Evolutionary conservation across 805 yeast genomes (phyloP).

Genomic region (Lachancea sp.): DNA sequence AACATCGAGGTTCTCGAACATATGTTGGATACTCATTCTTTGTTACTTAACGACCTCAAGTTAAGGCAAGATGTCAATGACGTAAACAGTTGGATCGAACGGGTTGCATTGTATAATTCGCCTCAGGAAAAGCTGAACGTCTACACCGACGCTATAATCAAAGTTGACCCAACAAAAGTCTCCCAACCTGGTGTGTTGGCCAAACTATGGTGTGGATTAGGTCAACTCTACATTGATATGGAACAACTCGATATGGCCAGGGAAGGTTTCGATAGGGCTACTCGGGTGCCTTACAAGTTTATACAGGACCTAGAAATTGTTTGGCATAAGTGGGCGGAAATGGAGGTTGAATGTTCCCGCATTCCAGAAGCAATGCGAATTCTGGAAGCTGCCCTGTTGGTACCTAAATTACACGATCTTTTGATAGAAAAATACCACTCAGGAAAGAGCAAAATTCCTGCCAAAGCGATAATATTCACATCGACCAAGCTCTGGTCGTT

Average conservation of each 20-base stretch:
- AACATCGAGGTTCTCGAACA: conserved; percentile 44
- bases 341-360: conserved; percentile 47
- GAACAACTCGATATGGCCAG: conserved; percentile 55
- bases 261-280: conserved; percentile 54
- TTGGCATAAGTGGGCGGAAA: conserved; percentile 72
- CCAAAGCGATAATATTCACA: conserved; percentile 55
- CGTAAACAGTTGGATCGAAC: conserved; percentile 61
- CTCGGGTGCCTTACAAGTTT: conserved; percentile 60
- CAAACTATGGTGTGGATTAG: conserved; percentile 65
- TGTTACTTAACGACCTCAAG: conserved; percentile 60
- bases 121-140: conserved; percentile 37
- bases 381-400: conserved; percentile 37
- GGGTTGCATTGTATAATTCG: conserved; percentile 43
- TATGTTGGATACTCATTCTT: conserved; percentile 49
- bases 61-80: conserved; percentile 56
- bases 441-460: conserved; percentile 32
- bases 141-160: conserved; percentile 58
- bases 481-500: conserved; percentile 64
- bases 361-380: conserved; percentile 40
- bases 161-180: conserved; percentile 54
- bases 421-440: conserved; percentile 17
- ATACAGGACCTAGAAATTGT: conserved; percentile 60
- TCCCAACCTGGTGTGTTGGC: conserved; percentile 40
- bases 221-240: conserved; percentile 52
- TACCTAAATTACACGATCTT: conserved; percentile 33